Base-by-base conservation (phyloP, 1,139 yeast species). In the Candida dubliniensis region DNA sequence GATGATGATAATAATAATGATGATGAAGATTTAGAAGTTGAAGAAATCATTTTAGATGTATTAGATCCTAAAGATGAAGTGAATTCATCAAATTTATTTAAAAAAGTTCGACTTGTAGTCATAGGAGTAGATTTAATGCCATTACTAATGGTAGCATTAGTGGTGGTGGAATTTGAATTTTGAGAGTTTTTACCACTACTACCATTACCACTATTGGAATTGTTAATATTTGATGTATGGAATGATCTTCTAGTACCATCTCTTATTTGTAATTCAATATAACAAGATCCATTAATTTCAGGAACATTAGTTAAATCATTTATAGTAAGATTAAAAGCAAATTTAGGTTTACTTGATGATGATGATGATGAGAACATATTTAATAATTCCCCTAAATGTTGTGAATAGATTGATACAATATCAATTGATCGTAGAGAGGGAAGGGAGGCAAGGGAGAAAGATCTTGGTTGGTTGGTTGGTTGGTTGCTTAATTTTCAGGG, bases 231-330 rank as follows among this genome's bases (percentile, higher is more conserved):
- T 3, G 32, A 11, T 32, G 39, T 35, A 36, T 38, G 23, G 7
- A 32, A 30, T 3, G 32, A 33, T 37, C 46, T 43, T 18, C 43
- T 37, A 36, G 55, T 65, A 53, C 58, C 43, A 42, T 74, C 76
- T 45, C 67, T 64, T 6, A 73, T 63, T 33, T 66, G 63, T 2
- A 72, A 49, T 33, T 83, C 82, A 25, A 89, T 79, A 53, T 65
- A 82, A 54, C 93, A 82, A 36, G 70, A 62, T 0, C 96, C 96
- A 2, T 81, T 71, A 2, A 86, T 76, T 53, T 87, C 89, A 0
- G 98, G 98, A 32, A 91, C 79, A 58, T 91, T 91, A 27, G 84
- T 76, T 41, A 91, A 69, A 53, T 87, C 95, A 47, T 80, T 77
- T 43, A 91, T 76, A 15, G 76, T 66, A 32, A 90, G 66, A 24